These are phyloP conservation scores for Asterionellopsis glacialis DNA, from an alignment of 108 stramenopile genomes.

Conservation along the genomic window DNA sequence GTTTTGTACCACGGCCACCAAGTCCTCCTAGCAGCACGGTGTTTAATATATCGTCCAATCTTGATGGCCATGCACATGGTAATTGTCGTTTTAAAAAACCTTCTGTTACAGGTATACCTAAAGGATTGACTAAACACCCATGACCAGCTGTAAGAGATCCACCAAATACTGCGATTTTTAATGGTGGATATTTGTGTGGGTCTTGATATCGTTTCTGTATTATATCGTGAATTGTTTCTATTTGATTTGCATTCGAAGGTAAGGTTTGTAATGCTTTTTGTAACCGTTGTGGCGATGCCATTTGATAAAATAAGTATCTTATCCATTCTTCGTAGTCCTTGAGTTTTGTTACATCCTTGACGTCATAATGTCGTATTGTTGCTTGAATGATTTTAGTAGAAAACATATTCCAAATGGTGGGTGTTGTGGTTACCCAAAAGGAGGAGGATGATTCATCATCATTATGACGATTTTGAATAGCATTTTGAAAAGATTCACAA, in stretches of 20 bases:
- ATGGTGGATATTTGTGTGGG: not conserved
- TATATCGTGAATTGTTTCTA: not conserved
- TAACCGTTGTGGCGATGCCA: not conserved
- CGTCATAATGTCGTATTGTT: not conserved
- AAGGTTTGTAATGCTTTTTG: not conserved
- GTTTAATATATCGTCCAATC: not conserved
- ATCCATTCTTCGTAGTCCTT: not conserved
- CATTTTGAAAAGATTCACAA: no score
- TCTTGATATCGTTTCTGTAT: not conserved
- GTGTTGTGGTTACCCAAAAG: no score
- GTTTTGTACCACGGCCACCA: not conserved
- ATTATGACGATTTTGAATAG: no score
- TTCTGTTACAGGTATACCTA: not conserved
- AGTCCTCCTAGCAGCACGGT: no score
- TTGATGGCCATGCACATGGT: not conserved
- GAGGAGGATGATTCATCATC: no score
- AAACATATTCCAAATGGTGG: not conserved
- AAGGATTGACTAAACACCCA: not conserved
- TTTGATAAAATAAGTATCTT: not conserved
- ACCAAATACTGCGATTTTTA: not conserved
- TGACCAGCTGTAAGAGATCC: not conserved
- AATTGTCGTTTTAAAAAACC: not conserved
- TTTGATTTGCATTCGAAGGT: not conserved
- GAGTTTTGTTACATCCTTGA: not conserved
- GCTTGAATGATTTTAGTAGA: not conserved